Base-by-base conservation (phyloP, 345 rosid species). In the Citrus glauca region DNA sequence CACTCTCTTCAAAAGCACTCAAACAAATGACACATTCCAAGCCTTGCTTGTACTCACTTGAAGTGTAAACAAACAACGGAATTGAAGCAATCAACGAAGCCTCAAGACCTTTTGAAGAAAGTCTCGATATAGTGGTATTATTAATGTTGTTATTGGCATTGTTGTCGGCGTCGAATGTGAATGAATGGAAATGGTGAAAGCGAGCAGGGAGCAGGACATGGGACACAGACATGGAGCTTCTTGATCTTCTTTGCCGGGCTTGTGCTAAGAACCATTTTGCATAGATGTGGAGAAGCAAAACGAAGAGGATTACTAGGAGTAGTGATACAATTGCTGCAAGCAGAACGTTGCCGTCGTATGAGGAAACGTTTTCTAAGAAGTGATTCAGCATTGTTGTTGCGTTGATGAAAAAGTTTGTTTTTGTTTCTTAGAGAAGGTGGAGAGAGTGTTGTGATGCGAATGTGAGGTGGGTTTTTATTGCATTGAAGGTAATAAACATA, bases 1-100 rank as follows among this genome's bases (percentile, higher is more conserved):
- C 98, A 45, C 84, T 81, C 0, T 82, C 95, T 83, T 89, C 94
- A 67, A 91, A 93, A 22, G 72, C 73, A 40, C 88, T 86, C 16
- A 94, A 81, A 88, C 98, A 91, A 68, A 94, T 85, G 33, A 88
- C 94, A 76, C 98, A 94, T 53, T 91, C 98, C 1, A 81, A 79
- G 1, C 80, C 85, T 17, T 77, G 81, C 42, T 71, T 79, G 5
- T 40, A 69, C 2, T 82, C 84, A 53, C 70, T 74, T 17, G 65
- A 42, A 8, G 60, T 81, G 88, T 84, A 87, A 11, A 93, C 87
- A 48, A 92, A 94, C 77, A 86, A 65, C 1, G 98, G 98, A 67
- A 94, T 90, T 1, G 91, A 88, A 30, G 93, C 85, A 16, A 92
- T 86, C 62, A 74, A 81, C 7, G 97, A 86, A 14, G 90, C 68